Base-by-base conservation (phyloP, 805 yeast genomes). In the Ogataea pini region DNA sequence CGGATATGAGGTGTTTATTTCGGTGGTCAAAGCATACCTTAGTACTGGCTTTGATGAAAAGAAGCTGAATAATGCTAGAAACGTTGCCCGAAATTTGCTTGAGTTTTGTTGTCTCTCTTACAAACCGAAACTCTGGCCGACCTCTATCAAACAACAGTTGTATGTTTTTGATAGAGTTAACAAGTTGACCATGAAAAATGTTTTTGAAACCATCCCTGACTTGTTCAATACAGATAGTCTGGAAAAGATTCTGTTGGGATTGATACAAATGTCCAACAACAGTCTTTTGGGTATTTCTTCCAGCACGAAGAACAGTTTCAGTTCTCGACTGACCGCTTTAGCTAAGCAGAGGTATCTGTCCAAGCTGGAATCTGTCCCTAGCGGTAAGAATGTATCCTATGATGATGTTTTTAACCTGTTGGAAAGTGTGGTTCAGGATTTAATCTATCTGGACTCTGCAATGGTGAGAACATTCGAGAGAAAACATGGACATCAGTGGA, bases 1-100 rank as follows among this genome's bases (percentile, higher is more conserved):
- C 38, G 61, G 61, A 10, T 57, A 55, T 42, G 53, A 54, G 42
- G 54, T 51, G 7, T 54, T 50, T 25, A 16, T 51, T 2, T 36
- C 55, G 2, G 54, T 51, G 25, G 20, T 53, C 16, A 49, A 47
- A 19, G 54, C 56, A 2, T 53, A 39, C 17, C 14, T 46, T 9
- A 36, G 51, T 31, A 29, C 36, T 13, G 27, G 45, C 4, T 43
- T 31, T 22, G 18, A 16, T 22, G 18, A 18, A 38, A 6, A 18
- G 41, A 2, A 18, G 47, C 9, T 17, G 40, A 17, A 36, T 18
- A 27, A 8, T n/a, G 54, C 52, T 8, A 32, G 54, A 33, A 48
- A 45, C 14, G 42, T 49, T 7, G 59, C 55, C 4, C 42, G 37
- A 16, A 47, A 44, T 9, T 20, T 57, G 20, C 37, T 57, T 22